These are phyloP conservation scores for Hypoxylon fuscum DNA, from an alignment of 495 filamentous ascomycete genomes.

Conservation along the genomic window DNA sequence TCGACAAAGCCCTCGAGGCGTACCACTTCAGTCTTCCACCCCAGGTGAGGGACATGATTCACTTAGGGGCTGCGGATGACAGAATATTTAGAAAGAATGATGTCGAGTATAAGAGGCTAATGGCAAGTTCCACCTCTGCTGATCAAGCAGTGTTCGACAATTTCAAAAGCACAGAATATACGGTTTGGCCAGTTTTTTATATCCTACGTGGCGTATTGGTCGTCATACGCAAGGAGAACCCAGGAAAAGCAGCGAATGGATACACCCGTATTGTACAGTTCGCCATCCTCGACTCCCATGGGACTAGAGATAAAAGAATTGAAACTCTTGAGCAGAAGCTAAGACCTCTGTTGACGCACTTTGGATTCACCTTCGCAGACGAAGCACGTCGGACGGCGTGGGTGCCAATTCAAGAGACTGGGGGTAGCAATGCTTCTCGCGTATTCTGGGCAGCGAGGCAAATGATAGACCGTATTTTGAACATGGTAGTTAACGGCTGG, in stretches of 20 bases:
- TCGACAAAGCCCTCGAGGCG: slow-evolving; percentile 26
- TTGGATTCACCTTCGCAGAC: slow-evolving; percentile 15
- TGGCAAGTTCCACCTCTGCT: not conserved
- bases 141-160: not conserved
- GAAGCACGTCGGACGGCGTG: not conserved
- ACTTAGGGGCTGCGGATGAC: not conserved
- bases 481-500: not conserved
- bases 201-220: slow-evolving; percentile 3
- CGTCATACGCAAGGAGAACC: slow-evolving; percentile 25
- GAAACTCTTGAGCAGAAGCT: not conserved
- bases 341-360: not conserved
- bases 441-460: slow-evolving; percentile 34
- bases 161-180: slow-evolving; percentile 22
- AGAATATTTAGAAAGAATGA: too few species aligned
- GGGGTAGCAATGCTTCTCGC: slow-evolving; percentile 29
- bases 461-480: slow-evolving; percentile 31
- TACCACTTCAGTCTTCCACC: slow-evolving; percentile 17
- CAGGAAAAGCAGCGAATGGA: not conserved
- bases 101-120: not conserved
- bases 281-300: slow-evolving; percentile 23
- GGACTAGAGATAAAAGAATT: not conserved
- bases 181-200: slow-evolving; percentile 34
- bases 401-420: slow-evolving; percentile 23
- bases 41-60: slow-evolving; percentile 10
- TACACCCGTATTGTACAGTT: slow-evolving; percentile 23